phyloP scores from a whole-genome alignment of 495 filamentous ascomycete genomes.

The Schizothecium vesticola region DNA sequence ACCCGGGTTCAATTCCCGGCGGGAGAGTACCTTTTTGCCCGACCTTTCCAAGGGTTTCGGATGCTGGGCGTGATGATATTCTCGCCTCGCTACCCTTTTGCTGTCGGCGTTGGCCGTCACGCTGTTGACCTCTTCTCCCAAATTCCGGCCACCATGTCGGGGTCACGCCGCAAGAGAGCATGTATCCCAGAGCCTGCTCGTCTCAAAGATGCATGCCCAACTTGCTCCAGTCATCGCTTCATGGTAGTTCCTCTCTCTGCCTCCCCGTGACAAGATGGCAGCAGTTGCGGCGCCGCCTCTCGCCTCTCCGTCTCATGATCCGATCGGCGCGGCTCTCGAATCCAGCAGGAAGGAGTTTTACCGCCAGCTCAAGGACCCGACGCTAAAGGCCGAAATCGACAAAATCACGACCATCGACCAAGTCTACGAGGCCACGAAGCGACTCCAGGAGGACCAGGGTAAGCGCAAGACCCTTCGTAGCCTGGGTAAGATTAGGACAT shows the following conservation, averaged over 20 bases:
- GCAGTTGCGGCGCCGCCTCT: background rate
- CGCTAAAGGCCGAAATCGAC: constrained; percentile 10
- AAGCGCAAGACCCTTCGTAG: background rate
- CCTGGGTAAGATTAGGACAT: constrained; percentile 1
- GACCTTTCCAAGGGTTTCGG: too few species aligned
- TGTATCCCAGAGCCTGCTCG: background rate
- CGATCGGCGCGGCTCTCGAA: background rate
- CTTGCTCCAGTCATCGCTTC: background rate
- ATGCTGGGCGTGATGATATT: too few species aligned
- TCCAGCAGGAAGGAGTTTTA: background rate
- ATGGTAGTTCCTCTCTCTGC: background rate
- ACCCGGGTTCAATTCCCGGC: background rate
- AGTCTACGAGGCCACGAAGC: background rate
- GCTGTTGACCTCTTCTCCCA: too few species aligned
- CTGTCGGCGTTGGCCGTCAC: too few species aligned
- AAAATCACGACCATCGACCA: background rate
- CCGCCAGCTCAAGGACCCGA: background rate
- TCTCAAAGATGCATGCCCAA: background rate
- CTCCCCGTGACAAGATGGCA: background rate
- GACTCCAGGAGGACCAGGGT: constrained; percentile 1
- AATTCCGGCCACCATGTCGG: too few species aligned
- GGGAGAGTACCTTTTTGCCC: background rate
- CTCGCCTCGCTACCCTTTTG: too few species aligned
- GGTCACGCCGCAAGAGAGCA: too few species aligned
- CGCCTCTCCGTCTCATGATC: background rate